Conservation (phyloP, 2,329 filamentous ascomycete genomes). For the Macroventuria anomochaeta region DNA sequence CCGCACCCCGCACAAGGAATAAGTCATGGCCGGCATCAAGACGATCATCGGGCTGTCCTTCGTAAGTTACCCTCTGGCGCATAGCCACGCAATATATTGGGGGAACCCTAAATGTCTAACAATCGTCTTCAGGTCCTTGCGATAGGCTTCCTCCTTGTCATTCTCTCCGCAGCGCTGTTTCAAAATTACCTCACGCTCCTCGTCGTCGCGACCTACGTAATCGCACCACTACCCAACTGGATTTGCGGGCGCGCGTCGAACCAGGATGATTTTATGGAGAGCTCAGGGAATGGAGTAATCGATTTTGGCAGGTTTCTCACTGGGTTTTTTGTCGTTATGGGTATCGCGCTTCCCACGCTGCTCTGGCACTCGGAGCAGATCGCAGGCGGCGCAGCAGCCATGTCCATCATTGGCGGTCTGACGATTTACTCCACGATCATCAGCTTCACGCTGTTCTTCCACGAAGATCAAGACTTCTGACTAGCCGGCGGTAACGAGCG, state of each 20-base stretch:
- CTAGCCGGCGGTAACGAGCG: constrained; percentile 37
- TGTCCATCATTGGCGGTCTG: constrained; percentile 91
- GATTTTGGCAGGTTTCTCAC: constrained; percentile 95
- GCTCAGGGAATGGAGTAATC: constrained; percentile 80
- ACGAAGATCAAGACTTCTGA: constrained; percentile 95
- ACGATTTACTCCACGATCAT: constrained; percentile 98
- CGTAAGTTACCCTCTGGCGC: constrained; percentile 59
- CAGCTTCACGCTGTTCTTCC: constrained; percentile 97
- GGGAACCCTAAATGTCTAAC: constrained; percentile 11
- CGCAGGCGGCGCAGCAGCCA: constrained; percentile 82
- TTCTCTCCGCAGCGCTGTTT: constrained; percentile 95
- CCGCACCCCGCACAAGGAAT: background rate
- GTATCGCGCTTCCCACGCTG: constrained; percentile 86
- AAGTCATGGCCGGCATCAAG: constrained; percentile 84
- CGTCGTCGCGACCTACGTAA: constrained; percentile 92
- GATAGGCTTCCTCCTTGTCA: constrained; percentile 97
- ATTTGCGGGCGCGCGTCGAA: constrained; percentile 87
- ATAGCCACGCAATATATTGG: constrained; percentile 16
- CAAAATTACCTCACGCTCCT: constrained; percentile 93
- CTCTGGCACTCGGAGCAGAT: constrained; percentile 89
- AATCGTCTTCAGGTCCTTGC: constrained; percentile 73
- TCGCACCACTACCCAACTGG: constrained; percentile 96
- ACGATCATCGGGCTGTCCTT: constrained; percentile 99
- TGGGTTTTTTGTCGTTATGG: constrained; percentile 96
- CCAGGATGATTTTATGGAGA: constrained; percentile 94